phyloP scores from a whole-genome alignment of 257 asterid genomes.

The Solanum rostratum region DNA sequence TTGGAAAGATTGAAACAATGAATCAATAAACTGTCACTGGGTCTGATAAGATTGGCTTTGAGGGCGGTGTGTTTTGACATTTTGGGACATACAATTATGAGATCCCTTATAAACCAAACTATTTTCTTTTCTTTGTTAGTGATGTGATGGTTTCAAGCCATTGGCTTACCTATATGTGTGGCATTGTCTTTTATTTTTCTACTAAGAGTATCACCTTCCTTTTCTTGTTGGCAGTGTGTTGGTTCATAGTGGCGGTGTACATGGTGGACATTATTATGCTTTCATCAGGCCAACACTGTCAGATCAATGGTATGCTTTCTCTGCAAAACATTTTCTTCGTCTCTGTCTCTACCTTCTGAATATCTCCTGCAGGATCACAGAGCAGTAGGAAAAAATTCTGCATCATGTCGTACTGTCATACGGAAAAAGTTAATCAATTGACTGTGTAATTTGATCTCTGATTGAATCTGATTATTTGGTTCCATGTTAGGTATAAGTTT shows the following conservation, averaged over 20 bases:
- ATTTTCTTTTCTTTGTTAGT: neutral
- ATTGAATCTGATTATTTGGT: constrained; percentile 5
- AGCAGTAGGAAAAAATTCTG: neutral
- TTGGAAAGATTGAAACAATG: neutral
- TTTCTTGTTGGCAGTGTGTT: constrained; percentile 53
- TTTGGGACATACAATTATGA: neutral
- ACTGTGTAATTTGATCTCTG: neutral
- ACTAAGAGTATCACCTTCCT: neutral
- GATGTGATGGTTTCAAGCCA: neutral
- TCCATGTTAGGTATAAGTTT: constrained; percentile 69
- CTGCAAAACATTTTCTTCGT: neutral
- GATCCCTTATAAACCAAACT: neutral
- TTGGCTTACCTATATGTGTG: neutral
- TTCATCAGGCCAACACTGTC: constrained; percentile 93
- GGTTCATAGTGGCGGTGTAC: constrained; percentile 98
- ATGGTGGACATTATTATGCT: constrained; percentile 98
- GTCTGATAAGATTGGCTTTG: neutral
- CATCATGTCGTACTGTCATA: neutral
- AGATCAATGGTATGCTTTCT: constrained; percentile 66
- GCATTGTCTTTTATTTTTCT: constrained; percentile 1
- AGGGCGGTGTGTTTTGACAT: neutral
- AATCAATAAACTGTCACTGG: neutral
- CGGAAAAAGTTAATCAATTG: neutral
- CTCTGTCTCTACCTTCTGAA: neutral
- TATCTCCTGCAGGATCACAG: neutral